Base-by-base conservation (phyloP, 1,284 basidiomycete genomes). In the Apiotrichum brassicae region DNA sequence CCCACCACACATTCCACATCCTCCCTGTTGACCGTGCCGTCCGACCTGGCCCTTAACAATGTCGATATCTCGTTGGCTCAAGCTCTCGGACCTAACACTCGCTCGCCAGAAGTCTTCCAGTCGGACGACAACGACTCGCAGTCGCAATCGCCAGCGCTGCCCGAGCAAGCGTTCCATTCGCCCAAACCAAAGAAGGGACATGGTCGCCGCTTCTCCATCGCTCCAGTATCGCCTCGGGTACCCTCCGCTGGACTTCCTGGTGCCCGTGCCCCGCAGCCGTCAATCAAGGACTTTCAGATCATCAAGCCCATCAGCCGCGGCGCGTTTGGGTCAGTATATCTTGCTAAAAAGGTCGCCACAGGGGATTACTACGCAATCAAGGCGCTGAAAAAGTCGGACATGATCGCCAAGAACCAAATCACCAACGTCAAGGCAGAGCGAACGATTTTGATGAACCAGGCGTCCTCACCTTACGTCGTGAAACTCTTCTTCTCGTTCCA, bases 321-420 rank as follows among this genome's bases (percentile, higher is more conserved):
- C 46, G 95, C 95, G 2, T 99, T 97, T 66, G 95, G 95, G 13
- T 94, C 92, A 14, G 95, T 99, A 42, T 99, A 95, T 73, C 79
- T 99, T 33, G 90, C 95, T 28, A 95, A 94, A 77, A 99, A 99
- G 79, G 92, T 91, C 61, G 86, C 83, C 5, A 98, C 95, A 1
- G 95, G 95, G 46, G 95, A 98, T 74, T 97, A 97, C 75, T 99
- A 86, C 75, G 95, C 95, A 24, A 95, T 99, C 82, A 99, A 99
- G 75, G 92, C 97, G 28, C 76, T 98, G 62, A 97, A 95, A 76
- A 99, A 99, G 78, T 90, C 92, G 24, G 95, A 99, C 75, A 99
- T 99, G 95, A 97, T 99, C 68, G 91, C 95, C 41, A 99, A 99
- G 81, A 98, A 98, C 76, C 95, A 99, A 74, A 95, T 99, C 73